phyloP scores from a whole-genome alignment of 176 grass and related monocot genomes.

The Cenchrus fungigraminus region DNA sequence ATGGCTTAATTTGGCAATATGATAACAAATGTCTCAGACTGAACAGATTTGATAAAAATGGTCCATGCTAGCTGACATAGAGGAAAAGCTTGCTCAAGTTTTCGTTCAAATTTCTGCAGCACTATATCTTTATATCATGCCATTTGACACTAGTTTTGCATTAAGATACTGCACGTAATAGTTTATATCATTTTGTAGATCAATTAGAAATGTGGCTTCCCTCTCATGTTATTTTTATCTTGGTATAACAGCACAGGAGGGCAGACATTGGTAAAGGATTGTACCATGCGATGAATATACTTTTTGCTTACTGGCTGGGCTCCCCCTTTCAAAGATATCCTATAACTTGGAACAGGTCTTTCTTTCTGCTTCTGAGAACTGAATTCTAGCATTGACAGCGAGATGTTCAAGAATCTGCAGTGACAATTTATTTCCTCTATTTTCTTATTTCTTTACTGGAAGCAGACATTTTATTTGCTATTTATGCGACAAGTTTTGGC shows the following conservation, averaged over 20 bases:
- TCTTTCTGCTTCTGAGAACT: background rate
- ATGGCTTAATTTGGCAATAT: background rate
- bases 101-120: background rate
- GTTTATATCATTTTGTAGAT: background rate
- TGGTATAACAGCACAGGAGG: conserved; percentile 50
- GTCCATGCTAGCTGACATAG: background rate
- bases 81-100: background rate
- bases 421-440: background rate
- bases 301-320: background rate
- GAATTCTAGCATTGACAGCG: background rate
- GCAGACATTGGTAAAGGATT: conserved; percentile 54
- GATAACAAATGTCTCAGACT: background rate
- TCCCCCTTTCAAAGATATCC: background rate
- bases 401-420: background rate
- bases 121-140: background rate
- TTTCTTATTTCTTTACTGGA: background rate
- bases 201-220: background rate
- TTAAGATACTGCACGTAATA: background rate
- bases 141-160: conserved; percentile 24
- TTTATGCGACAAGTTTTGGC: background rate
- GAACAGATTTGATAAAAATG: background rate
- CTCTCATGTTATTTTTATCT: conserved; percentile 16
- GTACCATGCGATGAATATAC: conserved; percentile 42
- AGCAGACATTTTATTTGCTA: background rate
- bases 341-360: conserved; percentile 8